phyloP scores from a whole-genome alignment of 1,284 basidiomycete genomes.

The Exsudoporus floridanus region DNA sequence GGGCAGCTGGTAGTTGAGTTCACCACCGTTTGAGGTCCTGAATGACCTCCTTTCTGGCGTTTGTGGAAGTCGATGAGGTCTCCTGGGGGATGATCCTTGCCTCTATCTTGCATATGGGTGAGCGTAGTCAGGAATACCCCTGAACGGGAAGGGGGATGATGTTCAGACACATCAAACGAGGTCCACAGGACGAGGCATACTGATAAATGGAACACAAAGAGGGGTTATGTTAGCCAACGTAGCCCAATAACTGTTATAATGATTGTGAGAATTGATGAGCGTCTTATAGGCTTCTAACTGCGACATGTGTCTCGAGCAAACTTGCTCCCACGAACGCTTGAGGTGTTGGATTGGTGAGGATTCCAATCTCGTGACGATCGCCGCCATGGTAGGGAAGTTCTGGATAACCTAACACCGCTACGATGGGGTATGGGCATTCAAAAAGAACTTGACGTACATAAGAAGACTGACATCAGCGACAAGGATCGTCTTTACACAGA shows the following conservation, averaged over 20 bases:
- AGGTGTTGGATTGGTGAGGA: conserved; percentile 73
- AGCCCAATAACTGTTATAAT: conserved; percentile 73
- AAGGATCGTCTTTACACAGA: conserved; percentile 66
- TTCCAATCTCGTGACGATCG: conserved; percentile 77
- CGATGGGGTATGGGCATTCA: conserved; percentile 7
- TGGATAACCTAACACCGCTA: conserved; percentile 70
- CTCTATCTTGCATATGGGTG: conserved; percentile 84
- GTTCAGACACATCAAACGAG: neutral
- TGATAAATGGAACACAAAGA: conserved; percentile 83
- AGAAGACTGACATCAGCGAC: conserved; percentile 60
- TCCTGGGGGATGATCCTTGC: conserved; percentile 63
- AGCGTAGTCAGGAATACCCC: conserved; percentile 79
- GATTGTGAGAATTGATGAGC: conserved; percentile 69
- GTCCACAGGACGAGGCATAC: conserved; percentile 39
- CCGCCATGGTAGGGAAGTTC: conserved; percentile 80
- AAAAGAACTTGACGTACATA: neutral
- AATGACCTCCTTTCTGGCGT: conserved; percentile 71
- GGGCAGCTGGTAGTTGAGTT: conserved; percentile 63
- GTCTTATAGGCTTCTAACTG: conserved; percentile 50
- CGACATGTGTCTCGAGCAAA: conserved; percentile 51
- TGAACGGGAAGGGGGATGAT: conserved; percentile 30
- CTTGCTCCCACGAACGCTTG: conserved; percentile 76
- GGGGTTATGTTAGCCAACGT: conserved; percentile 66
- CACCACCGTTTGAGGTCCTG: conserved; percentile 82
- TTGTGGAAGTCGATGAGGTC: conserved; percentile 81